Evolutionary conservation across 1,139 yeast species (phyloP), one percentile per base, ranked within the genome.

Genomic region (Yamadazyma songkhlaensis): DNA sequence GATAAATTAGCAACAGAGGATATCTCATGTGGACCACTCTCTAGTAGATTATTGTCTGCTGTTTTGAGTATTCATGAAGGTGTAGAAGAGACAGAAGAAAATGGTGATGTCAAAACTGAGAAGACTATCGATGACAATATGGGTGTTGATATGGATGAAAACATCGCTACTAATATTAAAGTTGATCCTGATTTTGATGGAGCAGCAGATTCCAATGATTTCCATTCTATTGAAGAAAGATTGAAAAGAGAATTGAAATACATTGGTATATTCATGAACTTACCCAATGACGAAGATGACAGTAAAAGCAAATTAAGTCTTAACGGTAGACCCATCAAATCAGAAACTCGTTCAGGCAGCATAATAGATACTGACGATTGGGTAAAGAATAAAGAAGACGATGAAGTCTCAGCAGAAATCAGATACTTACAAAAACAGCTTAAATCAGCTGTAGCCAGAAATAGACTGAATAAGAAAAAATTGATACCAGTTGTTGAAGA

Each of bases 11-110:
- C 84, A 44, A 71, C 82, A 0, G 94, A 84, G 43, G 81, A 77
- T 15, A 68, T 90, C 1, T 84, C 95, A 0, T 85, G 96, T 57
- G 99, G 99, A 0, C 98, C 99, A 0, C 68, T 92, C 30, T 85
- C 95, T 0, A 81, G 92, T 23, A 74, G 99, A 42, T 67, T 94
- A 34, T 60, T 94, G 36, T 79, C 96, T 4, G 97, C 97, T 0
- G 71, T 92, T 17, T 57, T 85, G 42, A 75, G 77, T 45, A 77
- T 76, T 27, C 77, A 77, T 29, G 77, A 69, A 41, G 68, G 60
- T 2, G 53, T 54, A 9, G 65, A 43, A 8, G 61, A 56, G 3
- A 55, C 50, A n/a, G 44, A 44, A 9, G 47, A 43, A 11, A 57
- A 36, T n/a, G 25, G 32, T 3, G 43, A 51, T n/a, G 47, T 38